Conservation (phyloP, 495 filamentous ascomycete species). For the Aspergillus ostianus region DNA sequence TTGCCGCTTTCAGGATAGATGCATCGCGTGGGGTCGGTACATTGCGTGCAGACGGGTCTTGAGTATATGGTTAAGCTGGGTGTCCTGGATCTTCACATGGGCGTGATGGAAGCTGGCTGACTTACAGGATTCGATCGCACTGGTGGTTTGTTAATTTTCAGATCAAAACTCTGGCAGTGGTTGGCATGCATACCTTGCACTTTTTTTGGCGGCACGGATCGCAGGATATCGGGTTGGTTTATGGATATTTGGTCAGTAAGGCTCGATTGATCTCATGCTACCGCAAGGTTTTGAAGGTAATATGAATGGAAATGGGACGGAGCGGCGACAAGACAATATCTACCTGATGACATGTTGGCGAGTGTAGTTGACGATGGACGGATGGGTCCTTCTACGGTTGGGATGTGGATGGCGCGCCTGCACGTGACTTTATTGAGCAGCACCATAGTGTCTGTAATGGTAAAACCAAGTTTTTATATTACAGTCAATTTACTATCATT, state of each 20-base stretch:
- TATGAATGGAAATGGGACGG: background rate
- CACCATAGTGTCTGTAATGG: too few relatives aligned
- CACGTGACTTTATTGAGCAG: background rate
- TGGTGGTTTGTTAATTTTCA: conserved; percentile 6
- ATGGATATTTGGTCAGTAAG: background rate
- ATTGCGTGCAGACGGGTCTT: conserved; percentile 25
- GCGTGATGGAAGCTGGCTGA: background rate
- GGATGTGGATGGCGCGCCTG: background rate
- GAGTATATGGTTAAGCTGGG: background rate
- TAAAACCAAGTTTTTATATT: too few relatives aligned
- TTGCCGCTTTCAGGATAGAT: conserved; percentile 27
- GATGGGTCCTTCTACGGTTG: background rate
- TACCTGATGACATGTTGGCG: background rate
- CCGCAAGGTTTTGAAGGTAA: background rate
- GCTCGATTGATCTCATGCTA: background rate
- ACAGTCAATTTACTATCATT: too few relatives aligned
- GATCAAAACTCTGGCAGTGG: background rate
- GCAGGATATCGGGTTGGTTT: conserved; percentile 25
- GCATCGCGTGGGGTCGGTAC: conserved; percentile 18
- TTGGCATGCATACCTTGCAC: conserved; percentile 20
- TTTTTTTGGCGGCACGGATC: conserved; percentile 30
- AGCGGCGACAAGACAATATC: background rate
- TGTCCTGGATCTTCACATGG: background rate
- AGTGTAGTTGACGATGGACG: background rate
- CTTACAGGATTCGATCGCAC: conserved; percentile 27